These are phyloP conservation scores for Tulasnella sp. DNA, from an alignment of 768 basidiomycete species.

Conservation along the genomic window DNA sequence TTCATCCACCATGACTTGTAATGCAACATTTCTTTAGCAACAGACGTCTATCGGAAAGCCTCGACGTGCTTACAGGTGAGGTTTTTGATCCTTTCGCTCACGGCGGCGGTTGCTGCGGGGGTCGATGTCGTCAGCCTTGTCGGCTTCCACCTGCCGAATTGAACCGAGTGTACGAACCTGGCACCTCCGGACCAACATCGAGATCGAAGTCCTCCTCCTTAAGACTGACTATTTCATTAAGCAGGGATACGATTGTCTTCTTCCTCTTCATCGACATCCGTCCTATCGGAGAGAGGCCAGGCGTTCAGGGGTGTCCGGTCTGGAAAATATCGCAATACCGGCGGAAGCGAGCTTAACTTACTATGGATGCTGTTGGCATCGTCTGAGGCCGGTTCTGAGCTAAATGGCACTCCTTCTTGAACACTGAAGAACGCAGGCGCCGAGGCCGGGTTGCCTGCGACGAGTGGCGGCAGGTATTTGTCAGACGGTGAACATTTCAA, in stretches of 20 bases:
- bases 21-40: neutral
- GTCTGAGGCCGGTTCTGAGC: neutral
- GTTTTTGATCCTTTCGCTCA: conserved; percentile 1
- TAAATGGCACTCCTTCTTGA: neutral
- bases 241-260: conserved; percentile 11
- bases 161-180: neutral
- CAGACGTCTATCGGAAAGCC: neutral
- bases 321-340: neutral
- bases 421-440: neutral
- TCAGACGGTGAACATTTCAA: neutral
- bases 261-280: conserved; percentile 6
- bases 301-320: neutral
- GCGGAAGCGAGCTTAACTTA: neutral
- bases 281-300: neutral
- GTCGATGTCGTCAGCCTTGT: neutral
- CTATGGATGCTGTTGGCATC: neutral
- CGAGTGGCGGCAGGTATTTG: neutral
- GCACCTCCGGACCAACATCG: neutral
- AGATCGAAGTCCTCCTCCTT: conserved; percentile 9
- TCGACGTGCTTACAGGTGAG: neutral
- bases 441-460: neutral
- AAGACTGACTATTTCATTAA: conserved; percentile 13
- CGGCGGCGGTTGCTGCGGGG: neutral
- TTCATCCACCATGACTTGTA: conserved; percentile 38
- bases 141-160: neutral